Conservation (phyloP, 768 basidiomycete species). For the Inosperma sp. region DNA sequence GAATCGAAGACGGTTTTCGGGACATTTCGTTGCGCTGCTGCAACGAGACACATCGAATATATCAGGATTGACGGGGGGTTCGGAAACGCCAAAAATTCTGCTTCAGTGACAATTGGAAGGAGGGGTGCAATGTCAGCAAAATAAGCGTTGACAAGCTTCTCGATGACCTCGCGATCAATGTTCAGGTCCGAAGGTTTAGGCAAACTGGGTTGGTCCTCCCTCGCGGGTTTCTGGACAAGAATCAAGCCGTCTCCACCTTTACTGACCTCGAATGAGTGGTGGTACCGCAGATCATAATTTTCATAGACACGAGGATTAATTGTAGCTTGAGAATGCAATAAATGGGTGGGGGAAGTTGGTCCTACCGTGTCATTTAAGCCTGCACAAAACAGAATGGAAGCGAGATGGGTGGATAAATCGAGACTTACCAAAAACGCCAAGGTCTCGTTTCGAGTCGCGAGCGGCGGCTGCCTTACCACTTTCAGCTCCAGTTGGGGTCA, state of each 20-base stretch:
- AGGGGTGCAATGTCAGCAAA: conserved; percentile 87
- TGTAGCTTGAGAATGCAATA: conserved; percentile 85
- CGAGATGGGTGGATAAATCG: conserved; percentile 10
- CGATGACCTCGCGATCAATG: conserved; percentile 72
- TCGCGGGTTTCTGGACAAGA: conserved; percentile 61
- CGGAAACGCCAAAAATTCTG: conserved; percentile 76
- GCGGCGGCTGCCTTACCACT: conserved; percentile 32
- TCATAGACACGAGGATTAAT: conserved; percentile 85
- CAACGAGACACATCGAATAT: conserved; percentile 92
- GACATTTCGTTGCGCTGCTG: conserved; percentile 79
- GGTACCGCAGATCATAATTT: conserved; percentile 80
- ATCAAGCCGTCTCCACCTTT: conserved; percentile 86
- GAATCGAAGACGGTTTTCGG: conserved; percentile 86
- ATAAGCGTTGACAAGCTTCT: conserved; percentile 85
- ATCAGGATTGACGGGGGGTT: conserved; percentile 78
- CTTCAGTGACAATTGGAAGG: conserved; percentile 82
- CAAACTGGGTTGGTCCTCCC: conserved; percentile 49
- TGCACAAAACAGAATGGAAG: conserved; percentile 24
- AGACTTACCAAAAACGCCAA: conserved; percentile 57
- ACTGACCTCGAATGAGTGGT: conserved; percentile 84
- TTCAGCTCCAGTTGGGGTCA: conserved; percentile 20
- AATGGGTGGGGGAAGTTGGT: conserved; percentile 80
- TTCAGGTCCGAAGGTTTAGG: conserved; percentile 66
- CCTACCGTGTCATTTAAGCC: conserved; percentile 55
- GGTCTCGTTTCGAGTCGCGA: conserved; percentile 49